Base-by-base conservation (phyloP, 768 basidiomycete genomes). In the Hortiboletus flavorubellus region DNA sequence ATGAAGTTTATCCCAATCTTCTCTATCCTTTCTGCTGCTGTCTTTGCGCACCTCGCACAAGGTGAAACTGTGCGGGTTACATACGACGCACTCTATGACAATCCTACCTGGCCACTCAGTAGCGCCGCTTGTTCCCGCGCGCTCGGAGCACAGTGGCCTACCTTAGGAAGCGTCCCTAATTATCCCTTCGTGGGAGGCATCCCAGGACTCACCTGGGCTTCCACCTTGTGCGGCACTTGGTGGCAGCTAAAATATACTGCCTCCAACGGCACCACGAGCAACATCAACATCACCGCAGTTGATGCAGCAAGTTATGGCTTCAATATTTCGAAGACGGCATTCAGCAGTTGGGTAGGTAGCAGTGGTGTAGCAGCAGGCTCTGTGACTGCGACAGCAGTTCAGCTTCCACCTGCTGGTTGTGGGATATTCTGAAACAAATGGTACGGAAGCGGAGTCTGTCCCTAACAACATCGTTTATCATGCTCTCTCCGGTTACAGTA, bases 151-250 rank as follows among this genome's bases (percentile, higher is more conserved):
- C 72, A 68, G 60, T 75, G 60, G 62, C 53, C 64, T 11, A 70
- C 67, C 30, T 68, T 75, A 54, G 68, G 68, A 5, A 62, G 63
- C 30, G 61, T 75, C 49, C 73, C 72, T 41, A 56, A 56, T 33
- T 75, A 68, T 66, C 72, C 74, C 18, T 55, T 58, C 53, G 67
- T 75, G 45, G 74, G 74, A 29, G 73, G 67, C 12, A 39, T 59
- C 23, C 58, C 58, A 6, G 58, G 37, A 23, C 47, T 60, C 41
- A 54, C 54, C n/a, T 85, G 72, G 68, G 76, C 81, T 64, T 83
- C 82, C 5, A 45, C 73, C 2, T 67, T 70, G 18, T 86, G 84
- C 58, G 84, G 84, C n/a, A 75, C 78, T 38, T 86, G 84, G 70
- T 86, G 82, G 81, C 53, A 48, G 31, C 21, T 44, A 2, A 1